phyloP scores from a whole-genome alignment of 768 basidiomycete genomes.

The Austroboletus eburneus region DNA sequence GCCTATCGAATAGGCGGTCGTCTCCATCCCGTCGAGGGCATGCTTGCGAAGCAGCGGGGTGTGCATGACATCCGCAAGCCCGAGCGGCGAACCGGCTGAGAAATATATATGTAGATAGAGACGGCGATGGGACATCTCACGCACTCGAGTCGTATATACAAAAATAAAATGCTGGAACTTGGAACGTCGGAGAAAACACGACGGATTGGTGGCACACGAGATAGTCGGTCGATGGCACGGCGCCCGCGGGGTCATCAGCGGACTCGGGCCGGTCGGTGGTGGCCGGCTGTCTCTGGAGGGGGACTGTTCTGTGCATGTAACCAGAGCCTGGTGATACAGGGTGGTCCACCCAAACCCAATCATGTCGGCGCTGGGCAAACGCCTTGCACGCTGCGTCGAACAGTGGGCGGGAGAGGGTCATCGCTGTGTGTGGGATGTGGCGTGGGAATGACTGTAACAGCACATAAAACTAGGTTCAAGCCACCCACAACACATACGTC shows the following conservation, averaged over 20 bases:
- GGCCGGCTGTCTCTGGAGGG: conserved; percentile 14
- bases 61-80: conserved; percentile 50
- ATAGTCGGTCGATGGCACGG: conserved; percentile 24
- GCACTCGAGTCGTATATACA: conserved; percentile 61
- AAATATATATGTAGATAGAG: conserved; percentile 12
- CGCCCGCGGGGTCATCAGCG: conserved; percentile 39
- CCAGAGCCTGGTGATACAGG: conserved; percentile 44
- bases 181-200: conserved; percentile 74
- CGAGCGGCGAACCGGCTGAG: conserved; percentile 62
- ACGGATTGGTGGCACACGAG: conserved; percentile 61
- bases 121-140: conserved; percentile 32
- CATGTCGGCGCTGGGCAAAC: conserved; percentile 39
- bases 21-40: conserved; percentile 39
- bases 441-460: conserved; percentile 43
- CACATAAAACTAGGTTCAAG: conserved; percentile 55
- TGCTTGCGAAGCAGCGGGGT: conserved; percentile 57
- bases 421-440: conserved; percentile 19
- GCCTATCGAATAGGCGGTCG: conserved; percentile 53
- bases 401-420: conserved; percentile 45
- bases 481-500: conserved; percentile 37
- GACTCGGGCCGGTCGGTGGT: conserved; percentile 15
- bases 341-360: conserved; percentile 65
- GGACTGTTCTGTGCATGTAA: conserved; percentile 42
- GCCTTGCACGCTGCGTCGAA: conserved; percentile 59
- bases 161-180: conserved; percentile 84